phyloP scores from a whole-genome alignment of 495 filamentous ascomycete species.

The Xylaria castorea region DNA sequence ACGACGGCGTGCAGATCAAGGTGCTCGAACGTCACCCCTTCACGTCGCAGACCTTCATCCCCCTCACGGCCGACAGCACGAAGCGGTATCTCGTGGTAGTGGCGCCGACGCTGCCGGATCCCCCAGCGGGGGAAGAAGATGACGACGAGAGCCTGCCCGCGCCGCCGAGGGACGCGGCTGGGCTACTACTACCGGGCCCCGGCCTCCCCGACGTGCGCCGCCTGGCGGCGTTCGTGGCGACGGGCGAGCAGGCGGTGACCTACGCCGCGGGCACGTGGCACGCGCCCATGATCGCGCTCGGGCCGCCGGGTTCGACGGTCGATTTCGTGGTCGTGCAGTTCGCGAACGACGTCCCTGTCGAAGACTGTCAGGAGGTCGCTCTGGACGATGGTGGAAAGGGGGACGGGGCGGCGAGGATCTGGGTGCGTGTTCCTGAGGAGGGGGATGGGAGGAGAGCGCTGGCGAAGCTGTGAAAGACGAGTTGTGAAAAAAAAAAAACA shows the following conservation, averaged over 20 bases:
- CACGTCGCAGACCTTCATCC: constrained; percentile 92
- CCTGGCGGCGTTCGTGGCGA: constrained; percentile 79
- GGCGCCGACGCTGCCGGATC: constrained; percentile 71
- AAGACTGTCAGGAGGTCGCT: constrained; percentile 89
- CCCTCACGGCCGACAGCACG: constrained; percentile 63
- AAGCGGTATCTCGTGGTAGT: constrained; percentile 85
- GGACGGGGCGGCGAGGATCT: constrained; percentile 25
- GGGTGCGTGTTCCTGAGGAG: constrained; percentile 47
- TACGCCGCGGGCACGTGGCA: constrained; percentile 96
- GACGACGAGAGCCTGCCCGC: constrained; percentile 48
- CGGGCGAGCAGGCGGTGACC: constrained; percentile 83
- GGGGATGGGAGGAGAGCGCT: constrained; percentile 30
- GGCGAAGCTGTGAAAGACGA: constrained; percentile 21
- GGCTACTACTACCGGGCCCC: constrained; percentile 54
- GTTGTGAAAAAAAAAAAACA: not conserved
- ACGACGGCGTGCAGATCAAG: constrained; percentile 63
- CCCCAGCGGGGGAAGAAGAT: constrained; percentile 39
- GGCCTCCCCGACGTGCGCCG: constrained; percentile 78
- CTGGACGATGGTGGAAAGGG: constrained; percentile 45
- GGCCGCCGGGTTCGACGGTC: constrained; percentile 61
- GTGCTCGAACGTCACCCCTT: constrained; percentile 94
- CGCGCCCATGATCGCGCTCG: constrained; percentile 93
- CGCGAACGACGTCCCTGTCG: constrained; percentile 79
- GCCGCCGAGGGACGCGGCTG: constrained; percentile 32
- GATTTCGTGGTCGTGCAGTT: constrained; percentile 88